Evolutionary conservation across 2,329 filamentous ascomycete genomes (phyloP), one percentile per base, ranked within the genome.

Genomic region (Colletotrichum tanaceti): DNA sequence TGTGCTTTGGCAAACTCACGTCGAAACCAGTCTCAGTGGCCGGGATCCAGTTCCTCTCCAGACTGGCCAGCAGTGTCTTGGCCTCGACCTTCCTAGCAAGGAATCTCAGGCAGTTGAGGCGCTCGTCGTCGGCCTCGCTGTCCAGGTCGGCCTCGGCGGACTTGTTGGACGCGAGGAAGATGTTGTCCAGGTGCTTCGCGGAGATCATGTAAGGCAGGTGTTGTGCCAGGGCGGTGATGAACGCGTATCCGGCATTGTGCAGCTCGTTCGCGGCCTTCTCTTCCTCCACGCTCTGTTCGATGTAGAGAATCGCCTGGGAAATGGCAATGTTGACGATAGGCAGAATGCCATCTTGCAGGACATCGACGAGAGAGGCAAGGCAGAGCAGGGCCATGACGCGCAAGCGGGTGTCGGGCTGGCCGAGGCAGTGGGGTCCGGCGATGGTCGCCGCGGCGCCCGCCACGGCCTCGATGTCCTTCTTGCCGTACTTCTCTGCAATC

Each of bases 401-500:
- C 55, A 98, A 87, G 32, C 88, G 88, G 72, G 87, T 83, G 74
- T 97, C 92, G 14, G 85, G 79, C 76, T 92, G 90, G 44, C 91
- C 92, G 57, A 98, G 86, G 71, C 93, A 95, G 71, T 91, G 84
- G 63, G 89, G 83, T 49, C 94, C 90, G 44, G 92, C 90, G 73
- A 99, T 91, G 1, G 91, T 91, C 68, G 89, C 84, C 5, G 94
- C 93, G 5, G 94, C 91, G 5, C 87, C 87, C 32, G 91, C 85
- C 52, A 97, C 91, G 52, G 89, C 90, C 72, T 91, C 89, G 1
- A 91, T 85, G 75, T 97, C 93, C 78, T 94, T 97, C 83, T 96
- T 97, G 73, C 96, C 97, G 77, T 97, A 98, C 78, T 95, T 95
- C 80, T 98, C 94, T 2, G 93, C 89, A 71, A 99, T 97, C 78